Base-by-base conservation (phyloP, 257 asterid species). In the Solanum lycopersicoides region DNA sequence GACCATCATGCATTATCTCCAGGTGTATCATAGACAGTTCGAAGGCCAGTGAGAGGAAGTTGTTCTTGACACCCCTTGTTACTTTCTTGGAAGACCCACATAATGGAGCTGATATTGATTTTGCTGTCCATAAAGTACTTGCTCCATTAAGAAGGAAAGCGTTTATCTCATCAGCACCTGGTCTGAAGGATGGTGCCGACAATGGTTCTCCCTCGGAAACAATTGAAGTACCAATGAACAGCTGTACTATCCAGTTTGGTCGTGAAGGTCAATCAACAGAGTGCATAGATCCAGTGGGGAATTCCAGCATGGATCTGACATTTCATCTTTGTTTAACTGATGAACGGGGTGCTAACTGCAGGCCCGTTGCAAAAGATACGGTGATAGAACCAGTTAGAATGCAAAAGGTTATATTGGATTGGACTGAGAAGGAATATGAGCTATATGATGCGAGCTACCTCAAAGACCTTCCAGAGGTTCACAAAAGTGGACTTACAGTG, bases 381-480 rank as follows among this genome's bases (percentile, higher is more conserved):
- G 89, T 92, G 86, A 90, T 97, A 89, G 92, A 37, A 85, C 88
- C 92, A 88, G 93, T 88, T 47, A 89, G 93, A 83, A 11, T 84
- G 59, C 87, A 91, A 23, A 96, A 93, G 92, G 94, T 93, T 66
- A 59, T 92, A 77, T 86, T 97, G 88, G 99, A 97, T 85, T 97
- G 99, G 99, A 92, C 98, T 66, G 94, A 92, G 39, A 91, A 90
- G 84, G 99, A 95, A 89, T 91, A 88, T 2, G 97, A 92, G 60
- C 88, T 92, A 60, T 96, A 93, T 73, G 98, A 95, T 89, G 87
- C 95, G 28, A 92, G 94, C 92, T 95, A 89, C 86, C 90, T 97
- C 66, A 93, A 92, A 91, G 97, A 93, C 90, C 93, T 97, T 86
- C 99, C 99, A 12, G 98, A 87, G 88, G 98, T 96, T 88, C 97